A percentile compares a stretch with the other conserved stretches of the same genome.
phyloP scores from a whole-genome alignment of 2,329 filamentous ascomycete species.

The Shiraia bambusicola region DNA sequence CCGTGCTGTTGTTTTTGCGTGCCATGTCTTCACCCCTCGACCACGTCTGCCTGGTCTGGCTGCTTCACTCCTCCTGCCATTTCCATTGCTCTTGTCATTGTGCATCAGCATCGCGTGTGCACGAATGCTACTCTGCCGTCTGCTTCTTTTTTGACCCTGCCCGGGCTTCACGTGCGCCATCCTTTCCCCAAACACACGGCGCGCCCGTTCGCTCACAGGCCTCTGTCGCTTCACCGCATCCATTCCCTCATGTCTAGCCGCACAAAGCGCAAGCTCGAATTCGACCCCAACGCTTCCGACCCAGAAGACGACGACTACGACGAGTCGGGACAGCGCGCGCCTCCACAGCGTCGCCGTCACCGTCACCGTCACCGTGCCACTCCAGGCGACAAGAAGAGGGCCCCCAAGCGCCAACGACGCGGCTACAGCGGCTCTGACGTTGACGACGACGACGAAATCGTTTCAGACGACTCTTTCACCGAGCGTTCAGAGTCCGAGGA shows the following conservation, averaged over 20 bases:
- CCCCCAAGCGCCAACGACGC: constrained; percentile 38
- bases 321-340: constrained; percentile 28
- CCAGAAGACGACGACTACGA: constrained; percentile 44
- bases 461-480: constrained; percentile 48
- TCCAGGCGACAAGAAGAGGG: constrained; percentile 32
- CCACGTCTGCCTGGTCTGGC: constrained; percentile 16
- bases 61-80: constrained; percentile 11
- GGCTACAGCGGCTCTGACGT: constrained; percentile 40
- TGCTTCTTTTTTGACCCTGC: constrained; percentile 13
- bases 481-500: constrained; percentile 47
- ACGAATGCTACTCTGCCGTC: constrained; percentile 14
- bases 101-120: constrained; percentile 23
- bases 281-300: constrained; percentile 44
- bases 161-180: constrained; percentile 30
- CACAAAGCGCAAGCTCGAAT: constrained; percentile 44
- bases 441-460: constrained; percentile 52
- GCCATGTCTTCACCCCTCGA: constrained; percentile 24
- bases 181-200: constrained; percentile 10
- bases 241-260: constrained; percentile 40
- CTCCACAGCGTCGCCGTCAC: constrained; percentile 32
- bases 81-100: constrained; percentile 9
- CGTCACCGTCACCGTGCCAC: constrained; percentile 26
- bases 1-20: constrained; percentile 16
- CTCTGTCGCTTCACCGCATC: constrained; percentile 24
- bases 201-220: constrained; percentile 21